Conservation (phyloP, 2,329 filamentous ascomycete species). For the Colletotrichum salicis region DNA sequence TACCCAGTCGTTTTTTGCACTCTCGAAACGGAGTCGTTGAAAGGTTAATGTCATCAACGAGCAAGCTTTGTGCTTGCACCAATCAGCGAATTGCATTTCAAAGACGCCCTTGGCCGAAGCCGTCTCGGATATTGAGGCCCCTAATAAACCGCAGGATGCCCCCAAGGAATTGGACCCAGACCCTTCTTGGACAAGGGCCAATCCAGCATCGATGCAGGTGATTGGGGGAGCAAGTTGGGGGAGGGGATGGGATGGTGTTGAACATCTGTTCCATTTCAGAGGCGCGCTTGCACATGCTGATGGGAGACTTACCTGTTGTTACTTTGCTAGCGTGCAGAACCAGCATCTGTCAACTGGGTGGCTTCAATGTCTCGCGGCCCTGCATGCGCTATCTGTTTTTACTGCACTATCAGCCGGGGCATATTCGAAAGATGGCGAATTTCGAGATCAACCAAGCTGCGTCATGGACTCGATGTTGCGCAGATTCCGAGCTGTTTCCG, state of each 20-base stretch:
- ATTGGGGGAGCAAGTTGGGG: conserved; percentile 27
- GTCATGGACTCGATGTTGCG: conserved; percentile 22
- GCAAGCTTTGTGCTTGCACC: conserved; percentile 35
- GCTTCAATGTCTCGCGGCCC: conserved; percentile 5
- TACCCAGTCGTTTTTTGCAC: conserved; percentile 24
- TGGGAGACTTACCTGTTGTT: neutral
- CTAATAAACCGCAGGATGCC: conserved; percentile 26
- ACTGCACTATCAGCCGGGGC: neutral
- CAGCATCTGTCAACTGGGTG: neutral
- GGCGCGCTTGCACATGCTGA: conserved; percentile 28
- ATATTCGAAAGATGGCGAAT: neutral
- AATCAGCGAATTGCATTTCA: conserved; percentile 37
- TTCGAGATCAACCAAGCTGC: neutral
- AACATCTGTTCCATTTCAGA: conserved; percentile 18
- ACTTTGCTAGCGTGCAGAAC: neutral
- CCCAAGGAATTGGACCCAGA: conserved; percentile 30
- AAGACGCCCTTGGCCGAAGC: conserved; percentile 38
- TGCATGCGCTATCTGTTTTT: conserved; percentile 1
- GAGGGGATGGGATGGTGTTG: conserved; percentile 13
- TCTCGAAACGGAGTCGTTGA: conserved; percentile 35
- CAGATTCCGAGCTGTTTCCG: conserved; percentile 5
- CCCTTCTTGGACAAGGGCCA: conserved; percentile 29
- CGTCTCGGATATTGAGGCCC: conserved; percentile 31
- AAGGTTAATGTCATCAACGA: conserved; percentile 36
- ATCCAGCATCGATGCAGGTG: conserved; percentile 31